These are phyloP conservation scores for Cladosporium sp. DNA, from an alignment of 2,329 filamentous ascomycete genomes.

Conservation along the genomic window DNA sequence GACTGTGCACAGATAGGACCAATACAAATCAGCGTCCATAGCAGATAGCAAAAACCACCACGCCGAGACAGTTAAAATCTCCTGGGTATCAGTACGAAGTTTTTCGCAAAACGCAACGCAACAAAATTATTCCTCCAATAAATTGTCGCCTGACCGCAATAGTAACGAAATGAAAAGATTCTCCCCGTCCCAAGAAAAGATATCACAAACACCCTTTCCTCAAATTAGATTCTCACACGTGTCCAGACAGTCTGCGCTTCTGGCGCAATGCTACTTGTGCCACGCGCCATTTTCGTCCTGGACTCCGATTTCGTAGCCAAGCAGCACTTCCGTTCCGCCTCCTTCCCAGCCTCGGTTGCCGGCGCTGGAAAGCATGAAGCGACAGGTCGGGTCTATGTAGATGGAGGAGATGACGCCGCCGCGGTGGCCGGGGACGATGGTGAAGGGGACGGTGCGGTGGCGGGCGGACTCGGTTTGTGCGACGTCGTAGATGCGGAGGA, in stretches of 20 bases:
- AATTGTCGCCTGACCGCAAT: background rate
- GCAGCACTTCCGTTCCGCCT: conserved; percentile 77
- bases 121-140: background rate
- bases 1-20: background rate
- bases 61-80: background rate
- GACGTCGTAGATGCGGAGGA: conserved; percentile 87
- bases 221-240: background rate
- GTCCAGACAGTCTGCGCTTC: background rate
- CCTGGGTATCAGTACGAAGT: background rate
- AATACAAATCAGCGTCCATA: background rate
- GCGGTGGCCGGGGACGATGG: conserved; percentile 89
- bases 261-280: conserved; percentile 15
- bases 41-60: no score
- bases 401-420: conserved; percentile 84
- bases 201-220: background rate
- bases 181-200: background rate
- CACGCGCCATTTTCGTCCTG: conserved; percentile 28
- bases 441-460: conserved; percentile 80
- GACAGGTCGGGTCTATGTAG: conserved; percentile 81
- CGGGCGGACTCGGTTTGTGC: conserved; percentile 57
- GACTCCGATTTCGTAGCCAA: conserved; percentile 81
- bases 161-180: background rate
- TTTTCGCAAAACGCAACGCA: background rate
- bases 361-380: conserved; percentile 86
- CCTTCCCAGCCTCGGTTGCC: conserved; percentile 96